A percentile compares a stretch with the other conserved stretches of the same genome.
phyloP scores from a whole-genome alignment of 768 basidiomycete genomes.

The Hydnomerulius pinastri region DNA sequence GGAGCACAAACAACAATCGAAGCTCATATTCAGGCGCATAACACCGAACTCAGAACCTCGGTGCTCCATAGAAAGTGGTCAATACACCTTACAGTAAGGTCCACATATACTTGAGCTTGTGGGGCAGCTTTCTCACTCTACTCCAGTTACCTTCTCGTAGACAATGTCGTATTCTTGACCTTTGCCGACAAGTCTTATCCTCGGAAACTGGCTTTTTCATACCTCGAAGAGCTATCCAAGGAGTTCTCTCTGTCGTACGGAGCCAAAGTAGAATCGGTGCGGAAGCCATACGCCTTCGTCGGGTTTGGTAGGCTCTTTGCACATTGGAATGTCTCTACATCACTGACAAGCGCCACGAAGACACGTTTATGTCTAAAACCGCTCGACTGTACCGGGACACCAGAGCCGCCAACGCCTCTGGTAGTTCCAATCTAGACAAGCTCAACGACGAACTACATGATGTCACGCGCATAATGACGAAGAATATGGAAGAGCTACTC shows the following conservation, averaged over 20 bases:
- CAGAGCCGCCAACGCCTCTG: slow-evolving; percentile 74
- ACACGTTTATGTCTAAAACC: slow-evolving; percentile 99
- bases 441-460: slow-evolving; percentile 97
- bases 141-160: slow-evolving; percentile 87
- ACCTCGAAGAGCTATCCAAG: slow-evolving; percentile 94
- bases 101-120: background rate
- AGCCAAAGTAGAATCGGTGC: slow-evolving; percentile 85
- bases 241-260: slow-evolving; percentile 95
- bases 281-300: slow-evolving; percentile 98
- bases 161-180: slow-evolving; percentile 93
- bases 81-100: slow-evolving; percentile 93
- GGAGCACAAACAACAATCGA: slow-evolving; percentile 98
- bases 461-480: slow-evolving; percentile 99
- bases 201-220: slow-evolving; percentile 95
- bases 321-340: background rate
- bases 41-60: slow-evolving; percentile 92
- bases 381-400: slow-evolving; percentile 94
- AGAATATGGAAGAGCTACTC: slow-evolving; percentile 99
- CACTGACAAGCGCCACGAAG: slow-evolving; percentile 41
- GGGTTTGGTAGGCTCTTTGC: slow-evolving; percentile 76
- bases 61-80: slow-evolving; percentile 95
- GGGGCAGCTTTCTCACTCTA: slow-evolving; percentile 6
- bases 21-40: slow-evolving; percentile 93
- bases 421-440: slow-evolving; percentile 70
- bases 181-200: slow-evolving; percentile 98